These are phyloP conservation scores for Artemisia annua DNA, from an alignment of 129 eudicot genomes.

Conservation along the genomic window DNA sequence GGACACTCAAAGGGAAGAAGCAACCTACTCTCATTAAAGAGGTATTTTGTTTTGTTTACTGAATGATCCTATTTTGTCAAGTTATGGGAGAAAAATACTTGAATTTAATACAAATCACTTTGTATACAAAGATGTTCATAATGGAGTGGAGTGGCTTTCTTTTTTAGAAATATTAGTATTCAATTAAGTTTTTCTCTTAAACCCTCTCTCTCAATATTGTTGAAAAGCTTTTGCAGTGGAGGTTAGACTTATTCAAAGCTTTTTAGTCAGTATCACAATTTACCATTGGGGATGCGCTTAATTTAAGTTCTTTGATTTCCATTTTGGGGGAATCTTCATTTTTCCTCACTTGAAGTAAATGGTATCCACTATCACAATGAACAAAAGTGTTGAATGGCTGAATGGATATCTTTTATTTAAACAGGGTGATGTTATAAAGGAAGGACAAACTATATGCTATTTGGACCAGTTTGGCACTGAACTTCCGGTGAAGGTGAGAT, in stretches of 20 bases:
- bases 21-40: conserved; percentile 68
- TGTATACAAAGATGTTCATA: not conserved
- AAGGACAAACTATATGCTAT: conserved; percentile 79
- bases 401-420: not conserved
- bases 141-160: too few relatives aligned
- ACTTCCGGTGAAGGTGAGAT: conserved; percentile 72
- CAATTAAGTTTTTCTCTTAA: too few relatives aligned
- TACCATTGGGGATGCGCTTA: too few relatives aligned
- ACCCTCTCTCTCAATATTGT: too few relatives aligned
- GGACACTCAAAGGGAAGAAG: conserved; percentile 70
- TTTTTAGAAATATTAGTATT: too few relatives aligned
- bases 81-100: not conserved
- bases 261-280: too few relatives aligned
- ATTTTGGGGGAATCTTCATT: not conserved
- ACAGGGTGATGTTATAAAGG: conserved; percentile 81
- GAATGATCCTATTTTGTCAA: not conserved
- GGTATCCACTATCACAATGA: not conserved
- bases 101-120: not conserved
- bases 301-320: not conserved
- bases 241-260: too few relatives aligned
- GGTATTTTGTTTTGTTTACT: conserved; percentile 39
- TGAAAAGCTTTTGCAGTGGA: too few relatives aligned
- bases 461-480: conserved; percentile 76
- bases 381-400: not conserved
- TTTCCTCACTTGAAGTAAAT: not conserved